Evolutionary conservation across 1,284 basidiomycete genomes (phyloP).

Genomic region (Malassezia pachydermatis): DNA sequence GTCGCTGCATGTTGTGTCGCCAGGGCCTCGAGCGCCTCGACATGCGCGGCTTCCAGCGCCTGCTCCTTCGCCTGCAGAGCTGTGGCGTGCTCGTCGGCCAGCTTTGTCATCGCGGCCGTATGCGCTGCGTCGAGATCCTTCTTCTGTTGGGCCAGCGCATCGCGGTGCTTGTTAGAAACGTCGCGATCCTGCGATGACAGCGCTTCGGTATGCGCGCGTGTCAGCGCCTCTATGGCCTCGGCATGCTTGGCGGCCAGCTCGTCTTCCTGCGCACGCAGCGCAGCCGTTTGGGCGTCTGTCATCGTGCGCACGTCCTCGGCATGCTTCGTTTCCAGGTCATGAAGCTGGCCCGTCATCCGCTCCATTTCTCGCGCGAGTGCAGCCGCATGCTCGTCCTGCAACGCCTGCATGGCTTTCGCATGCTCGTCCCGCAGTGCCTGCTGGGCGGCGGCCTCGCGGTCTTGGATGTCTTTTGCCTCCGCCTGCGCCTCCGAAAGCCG

Average conservation of each 20-base stretch:
- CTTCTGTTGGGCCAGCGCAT: conserved; percentile 19
- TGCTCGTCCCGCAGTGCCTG: neutral
- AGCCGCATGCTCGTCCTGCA: neutral
- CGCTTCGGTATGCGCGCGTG: neutral
- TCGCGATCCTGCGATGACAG: neutral
- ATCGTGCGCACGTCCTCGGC: neutral
- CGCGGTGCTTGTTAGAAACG: conserved; percentile 16
- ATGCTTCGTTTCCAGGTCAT: neutral
- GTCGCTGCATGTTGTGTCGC: neutral
- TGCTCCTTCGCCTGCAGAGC: no score
- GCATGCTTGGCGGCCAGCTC: neutral
- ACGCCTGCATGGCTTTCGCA: neutral
- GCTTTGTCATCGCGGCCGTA: neutral
- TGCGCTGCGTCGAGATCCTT: neutral
- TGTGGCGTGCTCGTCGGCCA: neutral
- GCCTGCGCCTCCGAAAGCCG: neutral
- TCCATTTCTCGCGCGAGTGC: neutral
- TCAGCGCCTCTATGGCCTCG: neutral
- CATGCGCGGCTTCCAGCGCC: neutral
- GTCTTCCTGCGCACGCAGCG: neutral
- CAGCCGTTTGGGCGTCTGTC: neutral
- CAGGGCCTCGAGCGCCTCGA: neutral
- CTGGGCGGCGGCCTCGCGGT: neutral
- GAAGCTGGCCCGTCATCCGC: no score
- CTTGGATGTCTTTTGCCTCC: neutral